phyloP scores from a whole-genome alignment of 192 early-diverging fungal genomes.

The Umbelopsis ramanniana region DNA sequence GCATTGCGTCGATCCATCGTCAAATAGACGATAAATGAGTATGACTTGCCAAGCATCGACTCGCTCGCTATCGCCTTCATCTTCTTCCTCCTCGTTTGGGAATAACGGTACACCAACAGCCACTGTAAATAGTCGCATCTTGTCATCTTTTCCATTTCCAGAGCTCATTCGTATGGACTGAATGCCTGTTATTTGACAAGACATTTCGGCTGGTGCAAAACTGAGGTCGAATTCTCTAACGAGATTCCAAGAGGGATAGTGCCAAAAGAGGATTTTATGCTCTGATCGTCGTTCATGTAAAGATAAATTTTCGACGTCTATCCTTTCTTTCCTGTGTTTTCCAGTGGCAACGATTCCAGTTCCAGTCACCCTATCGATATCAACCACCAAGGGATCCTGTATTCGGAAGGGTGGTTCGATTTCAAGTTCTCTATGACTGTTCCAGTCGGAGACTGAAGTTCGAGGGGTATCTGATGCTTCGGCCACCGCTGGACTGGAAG shows the following conservation, averaged over 20 bases:
- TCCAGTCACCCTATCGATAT: constrained; percentile 32
- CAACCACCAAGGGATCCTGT: constrained; percentile 40
- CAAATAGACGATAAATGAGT: constrained; percentile 38
- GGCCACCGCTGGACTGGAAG: neutral
- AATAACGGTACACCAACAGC: constrained; percentile 29
- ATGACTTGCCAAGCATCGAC: constrained; percentile 33
- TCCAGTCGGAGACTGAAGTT: constrained; percentile 19
- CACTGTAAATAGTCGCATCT: constrained; percentile 35
- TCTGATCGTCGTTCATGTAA: constrained; percentile 14
- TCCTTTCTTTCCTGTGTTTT: constrained; percentile 29
- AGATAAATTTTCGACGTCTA: neutral
- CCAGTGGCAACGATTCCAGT: constrained; percentile 38
- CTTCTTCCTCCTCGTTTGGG: constrained; percentile 21
- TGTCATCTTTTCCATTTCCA: neutral
- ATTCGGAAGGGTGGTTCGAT: constrained; percentile 30
- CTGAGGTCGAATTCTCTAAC: constrained; percentile 34
- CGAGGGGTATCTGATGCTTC: constrained; percentile 8
- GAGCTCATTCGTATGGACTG: constrained; percentile 28
- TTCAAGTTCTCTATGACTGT: constrained; percentile 11
- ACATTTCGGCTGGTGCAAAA: constrained; percentile 31
- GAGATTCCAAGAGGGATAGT: constrained; percentile 38
- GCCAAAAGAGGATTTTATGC: constrained; percentile 42
- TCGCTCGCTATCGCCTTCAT: constrained; percentile 6
- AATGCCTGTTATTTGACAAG: constrained; percentile 38
- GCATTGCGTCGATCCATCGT: constrained; percentile 33